phyloP scores from a whole-genome alignment of 441 rosid genomes.

The Lagerstroemia fauriei region DNA sequence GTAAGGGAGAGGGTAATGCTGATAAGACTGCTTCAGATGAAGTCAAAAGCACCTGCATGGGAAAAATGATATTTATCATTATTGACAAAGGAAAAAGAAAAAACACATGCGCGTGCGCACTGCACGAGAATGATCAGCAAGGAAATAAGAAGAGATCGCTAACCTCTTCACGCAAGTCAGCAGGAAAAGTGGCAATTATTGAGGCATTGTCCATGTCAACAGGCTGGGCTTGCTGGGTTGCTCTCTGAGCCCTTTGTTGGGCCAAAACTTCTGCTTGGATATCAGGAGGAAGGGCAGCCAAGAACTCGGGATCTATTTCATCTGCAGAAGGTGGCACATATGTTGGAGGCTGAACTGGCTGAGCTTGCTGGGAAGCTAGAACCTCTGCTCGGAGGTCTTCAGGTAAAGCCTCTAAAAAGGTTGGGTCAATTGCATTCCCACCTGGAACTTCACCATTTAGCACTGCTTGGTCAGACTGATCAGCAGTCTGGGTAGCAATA shows the following conservation, averaged over 20 bases:
- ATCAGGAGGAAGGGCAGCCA: constrained; percentile 97
- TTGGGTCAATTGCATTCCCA: constrained; percentile 87
- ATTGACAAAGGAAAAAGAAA: constrained; percentile 19
- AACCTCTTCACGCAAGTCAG: constrained; percentile 98
- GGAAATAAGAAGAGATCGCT: constrained; percentile 15
- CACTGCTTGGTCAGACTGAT: constrained; percentile 50
- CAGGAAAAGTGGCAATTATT: constrained; percentile 95
- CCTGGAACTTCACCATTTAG: constrained; percentile 50
- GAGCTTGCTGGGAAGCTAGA: constrained; percentile 96
- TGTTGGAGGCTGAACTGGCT: constrained; percentile 81
- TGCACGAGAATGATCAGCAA: constrained; percentile 26
- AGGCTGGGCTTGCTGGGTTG: constrained; percentile 88
- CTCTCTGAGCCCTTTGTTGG: constrained; percentile 93
- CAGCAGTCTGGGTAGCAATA: constrained; percentile 51
- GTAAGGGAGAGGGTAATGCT: constrained; percentile 83
- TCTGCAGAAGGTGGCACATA: constrained; percentile 84
- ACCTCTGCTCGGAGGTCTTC: constrained; percentile 95
- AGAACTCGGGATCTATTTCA: constrained; percentile 94
- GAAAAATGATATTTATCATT: constrained; percentile 28
- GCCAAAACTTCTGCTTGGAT: constrained; percentile 98
- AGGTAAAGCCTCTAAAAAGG: constrained; percentile 94
- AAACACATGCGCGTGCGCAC: background rate
- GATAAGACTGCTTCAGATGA: constrained; percentile 95
- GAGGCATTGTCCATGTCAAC: constrained; percentile 99
- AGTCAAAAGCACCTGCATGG: constrained; percentile 79